A percentile compares a stretch with the other conserved stretches of the same genome.
phyloP scores from a whole-genome alignment of 2,329 filamentous ascomycete species.

The Dactylellina sp. region DNA sequence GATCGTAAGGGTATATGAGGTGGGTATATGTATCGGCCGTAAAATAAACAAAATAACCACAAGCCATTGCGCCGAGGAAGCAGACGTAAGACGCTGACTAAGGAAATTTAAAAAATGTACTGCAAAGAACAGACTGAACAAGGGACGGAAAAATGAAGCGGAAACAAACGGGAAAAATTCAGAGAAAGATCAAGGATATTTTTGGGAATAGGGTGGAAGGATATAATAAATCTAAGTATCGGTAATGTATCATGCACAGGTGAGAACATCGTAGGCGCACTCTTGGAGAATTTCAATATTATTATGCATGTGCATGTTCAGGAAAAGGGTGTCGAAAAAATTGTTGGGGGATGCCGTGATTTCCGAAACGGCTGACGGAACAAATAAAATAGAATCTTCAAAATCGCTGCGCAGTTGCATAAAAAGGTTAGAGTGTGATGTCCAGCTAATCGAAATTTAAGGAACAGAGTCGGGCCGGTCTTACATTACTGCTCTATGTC shows the following conservation, averaged over 20 bases:
- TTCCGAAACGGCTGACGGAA: conserved; percentile 1
- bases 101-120: not conserved
- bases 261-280: conserved; percentile 17
- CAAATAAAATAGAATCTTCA: conserved; percentile 27
- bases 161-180: no score
- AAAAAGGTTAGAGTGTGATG: not conserved
- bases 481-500: conserved; percentile 15
- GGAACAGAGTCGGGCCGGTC: not conserved
- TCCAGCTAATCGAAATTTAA: not conserved
- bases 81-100: conserved; percentile 12
- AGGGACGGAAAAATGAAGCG: not conserved
- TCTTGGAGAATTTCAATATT: conserved; percentile 19
- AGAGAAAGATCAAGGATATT: not conserved
- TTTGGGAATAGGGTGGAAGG: not conserved
- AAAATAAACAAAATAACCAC: conserved; percentile 1
- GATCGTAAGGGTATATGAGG: conserved; percentile 29
- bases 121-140: not conserved
- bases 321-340: conserved; percentile 33
- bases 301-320: conserved; percentile 6
- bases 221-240: not conserved
- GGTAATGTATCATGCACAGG: conserved; percentile 26
- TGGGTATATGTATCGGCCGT: conserved; percentile 27
- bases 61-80: conserved; percentile 16
- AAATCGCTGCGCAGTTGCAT: conserved; percentile 17
- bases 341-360: not conserved